Evolutionary conservation across 1,284 basidiomycete genomes (phyloP), one percentile per base, ranked within the genome.

Genomic region (Puccinia hordei): DNA sequence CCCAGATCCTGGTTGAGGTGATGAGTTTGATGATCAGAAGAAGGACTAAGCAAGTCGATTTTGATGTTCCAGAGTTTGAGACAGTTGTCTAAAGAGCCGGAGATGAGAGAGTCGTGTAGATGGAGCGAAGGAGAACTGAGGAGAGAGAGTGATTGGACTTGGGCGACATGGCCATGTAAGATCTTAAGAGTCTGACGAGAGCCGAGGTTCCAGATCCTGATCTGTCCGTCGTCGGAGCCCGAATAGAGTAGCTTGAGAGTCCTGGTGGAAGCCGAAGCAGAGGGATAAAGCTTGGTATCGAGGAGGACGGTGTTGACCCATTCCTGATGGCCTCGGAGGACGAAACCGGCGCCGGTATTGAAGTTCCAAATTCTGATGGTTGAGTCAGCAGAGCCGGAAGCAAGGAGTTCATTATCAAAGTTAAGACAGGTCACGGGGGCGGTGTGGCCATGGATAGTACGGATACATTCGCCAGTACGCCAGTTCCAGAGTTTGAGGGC

Each of bases 401-500:
- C 96, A 17, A 99, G 89, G 19, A 98, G 90, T 84, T 95, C 93
- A 10, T 91, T 91, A 86, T 99, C 95, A 85, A 94, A 99, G 84
- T 95, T 91, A 77, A 99, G 89, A 84, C 92, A 94, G 24, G 98
- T 91, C 59, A 99, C 93, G 75, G 94, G 95, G 78, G 93, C 94
- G 10, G 92, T 91, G 85, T 99, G 96, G 0, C 95, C 95, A 74
- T 92, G 89, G 82, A 96, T 87, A 59, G 93, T 92, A 79, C 93
- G 88, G 81, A 96, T 90, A 84, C 95, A 95, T 83, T 91, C 91
- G 44, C 97, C 97, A 41, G 92, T 91, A 80, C 96, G 89, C 97
- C 97, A 99, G 85, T 98, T 93, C 96, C 97, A 95, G 84, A 99
- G 93, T 82, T 93, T 92, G 84, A 99, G 90, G 0, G 94, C 96